Evolutionary conservation across 2,329 filamentous ascomycete genomes (phyloP), one percentile per base, ranked within the genome.

Genomic region (Fusarium nisikadoi): DNA sequence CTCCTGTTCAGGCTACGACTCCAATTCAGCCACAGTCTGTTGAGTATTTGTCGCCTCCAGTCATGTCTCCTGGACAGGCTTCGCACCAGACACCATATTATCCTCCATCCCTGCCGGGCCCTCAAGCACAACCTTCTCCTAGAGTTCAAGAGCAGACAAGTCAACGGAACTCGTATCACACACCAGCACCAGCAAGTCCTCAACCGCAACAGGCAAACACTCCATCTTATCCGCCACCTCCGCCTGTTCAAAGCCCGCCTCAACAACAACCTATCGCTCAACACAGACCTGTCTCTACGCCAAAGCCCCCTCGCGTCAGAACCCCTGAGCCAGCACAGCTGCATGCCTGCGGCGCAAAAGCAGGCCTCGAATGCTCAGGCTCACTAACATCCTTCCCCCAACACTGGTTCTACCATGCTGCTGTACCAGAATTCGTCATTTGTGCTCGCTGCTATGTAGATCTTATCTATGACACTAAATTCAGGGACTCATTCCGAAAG

Each of bases 391-490:
- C 77, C 1, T 79, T 80, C 20, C 47, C 76, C 0, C 78, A 82
- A 10, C 77, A 80, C 17, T 85, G 83, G 83, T 82, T 83, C 69
- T 74, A 72, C 6, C 81, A 84, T 42, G 64, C 77, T 1, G 60
- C 68, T 2, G 79, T 78, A 2, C 79, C 81, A 0, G 71, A 77
- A 2, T 82, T 79, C 25, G 47, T 73, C 5, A 75, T 84, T 53
- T 85, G 83, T 65, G 79, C 81, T 5, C 70, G 78, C 6, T 84
- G 83, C 71, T 84, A 83, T 57, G 76, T 79, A 11, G 78, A 83
- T 56, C 60, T 81, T 33, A 80, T 84, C n/a, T 77, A 76, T 62
- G 56, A 75, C 8, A 80, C 80, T 0, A 60, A 35, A 2, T 80
- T 82, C 60, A 47, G 75, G 10, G 41, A 70, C 38, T 62, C 71